Evolutionary conservation across 768 basidiomycete species (phyloP), one percentile per base, ranked within the genome.

Genomic region (Paxillus involutus): DNA sequence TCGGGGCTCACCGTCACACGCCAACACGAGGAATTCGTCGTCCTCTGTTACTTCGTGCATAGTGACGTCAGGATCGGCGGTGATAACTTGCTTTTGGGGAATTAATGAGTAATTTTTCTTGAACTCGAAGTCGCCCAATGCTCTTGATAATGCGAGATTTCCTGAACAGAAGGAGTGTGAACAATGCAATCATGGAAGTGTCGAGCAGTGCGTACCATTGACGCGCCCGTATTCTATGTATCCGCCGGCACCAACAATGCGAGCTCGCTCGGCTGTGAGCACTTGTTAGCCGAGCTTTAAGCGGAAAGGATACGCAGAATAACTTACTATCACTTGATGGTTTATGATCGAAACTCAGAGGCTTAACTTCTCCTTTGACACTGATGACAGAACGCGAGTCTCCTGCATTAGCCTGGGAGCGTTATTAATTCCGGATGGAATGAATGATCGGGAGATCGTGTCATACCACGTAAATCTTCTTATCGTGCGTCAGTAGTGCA

Each of bases 71-170:
- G 97, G 97, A 69, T 99, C 84, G 37, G 92, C 83, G 2, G 97
- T 98, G 61, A 99, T 97, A 54, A 95, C 86, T 72, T 99, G 97
- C 47, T 84, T 82, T 73, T 98, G 96, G 16, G 95, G 86, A 40
- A 81, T 71, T 10, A 98, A 71, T 16, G 80, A 72, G 46, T 83
- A 82, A 67, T 95, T 96, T 75, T 96, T 94, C 79, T 99, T 99
- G 81, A 97, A 99, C 59, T 97, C 94, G 69, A 99, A 98, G 70
- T 99, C 97, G 51, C 97, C 97, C 26, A 99, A 75, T 4, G 97
- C 97, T 62, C 97, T 82, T 14, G 95, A 95, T 37, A 98, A 75
- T 0, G 97, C 96, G 52, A 99, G 85, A 68, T 98, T 98, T 58
- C 96, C 95, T 97, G 63, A 13, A 30, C 11, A 10, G 12, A 19